Evolutionary conservation across 2,329 filamentous ascomycete genomes (phyloP), one percentile per base, ranked within the genome.

Genomic region (Colletotrichum sp.): DNA sequence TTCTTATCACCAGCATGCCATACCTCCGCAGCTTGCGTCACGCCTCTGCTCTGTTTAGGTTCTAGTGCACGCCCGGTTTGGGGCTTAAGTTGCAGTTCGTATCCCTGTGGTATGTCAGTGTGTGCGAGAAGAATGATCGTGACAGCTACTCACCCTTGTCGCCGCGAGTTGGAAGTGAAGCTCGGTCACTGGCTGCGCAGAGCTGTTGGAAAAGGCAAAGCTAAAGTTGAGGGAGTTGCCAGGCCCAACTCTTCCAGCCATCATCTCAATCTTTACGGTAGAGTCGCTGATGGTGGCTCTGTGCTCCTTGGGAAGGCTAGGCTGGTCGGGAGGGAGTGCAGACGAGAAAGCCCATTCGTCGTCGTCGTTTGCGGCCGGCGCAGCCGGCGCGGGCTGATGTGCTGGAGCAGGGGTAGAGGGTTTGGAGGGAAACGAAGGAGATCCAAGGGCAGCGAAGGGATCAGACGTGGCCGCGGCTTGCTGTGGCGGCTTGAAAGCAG

Each of bases 311-410:
- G 93, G 92, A 39, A 92, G 89, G 76, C 85, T 81, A 21, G 88
- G 81, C 18, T 85, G 77, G 77, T 91, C 88, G 4, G 88, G 85
- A 32, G 96, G 96, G 16, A 98, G 89, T 0, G 96, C 93, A 0
- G 96, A 99, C 5, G 95, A 92, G 83, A 99, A 99, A 28, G 92
- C 94, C 96, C 96, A 99, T 81, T 99, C 96, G 78, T 99, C 96
- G 67, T 98, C 96, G 62, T 95, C 92, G 67, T 87, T 88, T 9
- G 86, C 81, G 10, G 80, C 78, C 5, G 82, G 77, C 1, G 86
- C 70, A 0, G 82, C 70, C 4, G 81, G 78, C 10, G 82, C 79
- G 6, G 80, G 64, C 12, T 81, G 52, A 2, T 84, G 83, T 36
- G 83, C 81, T 5, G 86, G 82, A 1, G 84, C 81, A 4, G 86